Conservation (phyloP, 2,329 filamentous ascomycete species). For the Lachnellula subtilissima region DNA sequence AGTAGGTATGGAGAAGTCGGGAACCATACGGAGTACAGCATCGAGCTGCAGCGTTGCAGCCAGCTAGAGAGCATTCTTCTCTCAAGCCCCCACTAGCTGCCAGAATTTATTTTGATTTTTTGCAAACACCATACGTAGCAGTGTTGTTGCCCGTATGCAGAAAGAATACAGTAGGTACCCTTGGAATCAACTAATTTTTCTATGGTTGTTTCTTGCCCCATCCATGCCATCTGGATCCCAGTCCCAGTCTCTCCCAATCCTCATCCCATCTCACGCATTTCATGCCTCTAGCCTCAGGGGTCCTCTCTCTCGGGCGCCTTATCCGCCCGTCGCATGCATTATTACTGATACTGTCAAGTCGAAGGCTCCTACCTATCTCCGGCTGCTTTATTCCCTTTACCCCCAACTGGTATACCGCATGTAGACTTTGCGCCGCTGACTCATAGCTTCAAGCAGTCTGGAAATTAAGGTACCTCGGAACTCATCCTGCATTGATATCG, state of each 20-base stretch:
- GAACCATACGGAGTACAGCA: neutral
- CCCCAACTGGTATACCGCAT: neutral
- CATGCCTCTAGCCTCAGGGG: conserved; percentile 1
- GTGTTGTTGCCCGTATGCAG: neutral
- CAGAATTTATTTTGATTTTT: conserved; percentile 1
- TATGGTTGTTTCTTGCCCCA: conserved; percentile 2
- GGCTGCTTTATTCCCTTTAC: neutral
- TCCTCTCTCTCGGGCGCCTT: conserved; percentile 10
- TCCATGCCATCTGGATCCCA: neutral
- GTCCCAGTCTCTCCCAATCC: neutral
- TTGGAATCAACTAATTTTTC: neutral
- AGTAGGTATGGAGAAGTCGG: neutral
- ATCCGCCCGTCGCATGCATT: conserved; percentile 10
- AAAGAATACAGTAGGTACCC: neutral
- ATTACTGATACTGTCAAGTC: conserved; percentile 15
- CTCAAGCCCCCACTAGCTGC: neutral
- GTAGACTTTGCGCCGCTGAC: conserved; percentile 14
- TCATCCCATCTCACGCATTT: neutral
- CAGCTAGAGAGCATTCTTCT: neutral
- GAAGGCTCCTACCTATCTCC: conserved; percentile 1
- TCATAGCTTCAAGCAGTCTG: conserved; percentile 6
- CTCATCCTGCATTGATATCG: conserved; percentile 7
- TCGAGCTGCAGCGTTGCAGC: neutral
- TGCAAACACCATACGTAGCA: conserved; percentile 1
- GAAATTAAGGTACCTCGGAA: conserved; percentile 17